These are phyloP conservation scores for Solanum pimpinellifolium DNA, from an alignment of 257 asterid genomes.

Conservation along the genomic window DNA sequence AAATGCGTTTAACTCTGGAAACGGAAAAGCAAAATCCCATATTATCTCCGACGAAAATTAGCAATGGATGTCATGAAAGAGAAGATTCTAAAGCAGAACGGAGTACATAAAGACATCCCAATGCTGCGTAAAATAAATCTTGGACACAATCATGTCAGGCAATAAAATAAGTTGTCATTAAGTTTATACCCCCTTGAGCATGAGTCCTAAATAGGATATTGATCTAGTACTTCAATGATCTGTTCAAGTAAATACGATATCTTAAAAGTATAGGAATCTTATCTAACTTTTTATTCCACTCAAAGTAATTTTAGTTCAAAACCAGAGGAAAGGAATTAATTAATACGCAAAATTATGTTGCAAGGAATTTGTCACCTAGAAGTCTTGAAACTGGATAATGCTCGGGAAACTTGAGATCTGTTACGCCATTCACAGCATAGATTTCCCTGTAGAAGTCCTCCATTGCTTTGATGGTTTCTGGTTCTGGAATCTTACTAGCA, in stretches of 20 bases:
- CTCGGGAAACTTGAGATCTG: slow-evolving; percentile 78
- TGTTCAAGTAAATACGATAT: background rate
- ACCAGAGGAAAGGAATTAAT: background rate
- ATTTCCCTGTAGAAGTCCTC: slow-evolving; percentile 87
- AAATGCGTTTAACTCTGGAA: background rate
- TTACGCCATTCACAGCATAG: slow-evolving; percentile 70
- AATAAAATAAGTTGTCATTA: background rate
- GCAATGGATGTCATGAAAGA: background rate
- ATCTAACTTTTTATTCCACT: background rate
- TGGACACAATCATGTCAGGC: background rate
- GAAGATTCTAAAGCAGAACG: background rate
- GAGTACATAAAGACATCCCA: background rate
- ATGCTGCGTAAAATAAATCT: background rate
- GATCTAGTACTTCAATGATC: background rate
- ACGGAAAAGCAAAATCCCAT: background rate
- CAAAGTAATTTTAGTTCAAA: background rate
- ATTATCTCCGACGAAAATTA: background rate
- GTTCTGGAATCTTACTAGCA: slow-evolving; percentile 87
- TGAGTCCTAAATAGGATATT: background rate
- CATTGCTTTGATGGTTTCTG: slow-evolving; percentile 87
- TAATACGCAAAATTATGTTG: background rate
- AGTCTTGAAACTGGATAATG: slow-evolving; percentile 91
- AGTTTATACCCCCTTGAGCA: background rate
- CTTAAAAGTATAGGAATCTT: background rate
- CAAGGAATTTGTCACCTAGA: slow-evolving; percentile 38